phyloP scores from a whole-genome alignment of 148 eudicot species.

The Chenopodium suecicum region DNA sequence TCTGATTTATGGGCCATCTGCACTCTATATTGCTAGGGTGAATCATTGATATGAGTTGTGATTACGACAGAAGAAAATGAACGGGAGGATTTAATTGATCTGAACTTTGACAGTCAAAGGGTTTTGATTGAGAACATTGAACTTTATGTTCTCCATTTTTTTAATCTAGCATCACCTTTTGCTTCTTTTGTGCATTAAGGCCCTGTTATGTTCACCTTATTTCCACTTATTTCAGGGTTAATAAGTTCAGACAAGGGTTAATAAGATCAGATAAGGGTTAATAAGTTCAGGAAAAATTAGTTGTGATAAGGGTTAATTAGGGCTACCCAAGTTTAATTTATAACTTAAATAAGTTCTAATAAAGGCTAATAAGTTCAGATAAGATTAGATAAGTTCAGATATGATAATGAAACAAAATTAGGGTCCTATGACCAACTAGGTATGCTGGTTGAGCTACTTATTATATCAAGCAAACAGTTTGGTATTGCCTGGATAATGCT shows the following conservation, averaged over 20 bases:
- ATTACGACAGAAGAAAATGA: background rate
- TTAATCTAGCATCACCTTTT: background rate
- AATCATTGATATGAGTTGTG: background rate
- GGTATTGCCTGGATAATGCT: background rate
- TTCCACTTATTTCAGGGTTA: too few relatives aligned
- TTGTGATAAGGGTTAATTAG: too few relatives aligned
- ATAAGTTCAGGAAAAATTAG: too few relatives aligned
- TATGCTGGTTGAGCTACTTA: background rate
- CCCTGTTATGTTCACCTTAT: too few relatives aligned
- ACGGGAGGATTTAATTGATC: background rate
- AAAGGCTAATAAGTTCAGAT: too few relatives aligned
- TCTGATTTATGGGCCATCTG: background rate
- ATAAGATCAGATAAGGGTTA: too few relatives aligned
- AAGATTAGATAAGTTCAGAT: too few relatives aligned
- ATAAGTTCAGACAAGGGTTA: too few relatives aligned
- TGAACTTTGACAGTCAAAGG: background rate
- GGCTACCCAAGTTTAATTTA: too few relatives aligned
- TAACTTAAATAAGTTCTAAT: too few relatives aligned
- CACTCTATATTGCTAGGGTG: background rate
- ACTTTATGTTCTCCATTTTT: background rate
- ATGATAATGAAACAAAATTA: background rate
- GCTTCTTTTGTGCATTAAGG: background rate
- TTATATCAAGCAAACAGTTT: background rate
- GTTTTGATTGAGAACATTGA: background rate
- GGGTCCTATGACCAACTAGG: background rate